These are phyloP conservation scores for Nemophila menziesii DNA, from an alignment of 257 asterid genomes.

Conservation along the genomic window DNA sequence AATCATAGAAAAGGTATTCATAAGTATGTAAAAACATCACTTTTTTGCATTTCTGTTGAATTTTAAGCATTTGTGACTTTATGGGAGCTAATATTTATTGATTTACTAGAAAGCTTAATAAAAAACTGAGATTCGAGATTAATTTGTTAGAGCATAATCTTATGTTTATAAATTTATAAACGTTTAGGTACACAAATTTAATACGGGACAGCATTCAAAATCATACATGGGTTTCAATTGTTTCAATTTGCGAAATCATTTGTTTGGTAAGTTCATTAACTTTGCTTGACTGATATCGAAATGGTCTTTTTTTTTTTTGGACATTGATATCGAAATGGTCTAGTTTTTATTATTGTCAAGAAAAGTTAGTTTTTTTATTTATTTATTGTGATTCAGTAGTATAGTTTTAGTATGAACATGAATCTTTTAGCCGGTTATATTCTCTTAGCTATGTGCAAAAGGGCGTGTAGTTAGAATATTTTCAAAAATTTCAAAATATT, in stretches of 20 bases:
- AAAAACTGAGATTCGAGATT: not conserved
- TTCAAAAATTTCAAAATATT: no score
- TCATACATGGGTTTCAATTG: conserved; percentile 8
- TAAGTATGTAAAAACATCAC: not conserved
- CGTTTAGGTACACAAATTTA: conserved; percentile 6
- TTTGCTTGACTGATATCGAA: conserved; percentile 1
- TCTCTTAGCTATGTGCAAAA: no score
- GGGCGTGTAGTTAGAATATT: no score
- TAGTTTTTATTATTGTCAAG: no score
- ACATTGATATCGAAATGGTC: no score
- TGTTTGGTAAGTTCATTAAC: conserved; percentile 17
- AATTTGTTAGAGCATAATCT: not conserved
- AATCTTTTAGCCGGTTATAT: no score
- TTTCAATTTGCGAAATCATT: conserved; percentile 21
- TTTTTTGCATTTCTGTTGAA: not conserved
- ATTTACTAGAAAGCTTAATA: not conserved
- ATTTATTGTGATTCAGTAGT: no score
- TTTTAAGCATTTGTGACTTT: not conserved
- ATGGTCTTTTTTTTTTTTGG: no score
- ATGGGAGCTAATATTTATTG: not conserved
- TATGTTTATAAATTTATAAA: not conserved
- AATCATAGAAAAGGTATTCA: conserved; percentile 20
- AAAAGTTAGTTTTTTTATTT: no score
- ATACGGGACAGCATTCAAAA: not conserved
- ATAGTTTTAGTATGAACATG: no score